phyloP scores from a whole-genome alignment of 768 basidiomycete genomes.

The Tephrocybe sp. region DNA sequence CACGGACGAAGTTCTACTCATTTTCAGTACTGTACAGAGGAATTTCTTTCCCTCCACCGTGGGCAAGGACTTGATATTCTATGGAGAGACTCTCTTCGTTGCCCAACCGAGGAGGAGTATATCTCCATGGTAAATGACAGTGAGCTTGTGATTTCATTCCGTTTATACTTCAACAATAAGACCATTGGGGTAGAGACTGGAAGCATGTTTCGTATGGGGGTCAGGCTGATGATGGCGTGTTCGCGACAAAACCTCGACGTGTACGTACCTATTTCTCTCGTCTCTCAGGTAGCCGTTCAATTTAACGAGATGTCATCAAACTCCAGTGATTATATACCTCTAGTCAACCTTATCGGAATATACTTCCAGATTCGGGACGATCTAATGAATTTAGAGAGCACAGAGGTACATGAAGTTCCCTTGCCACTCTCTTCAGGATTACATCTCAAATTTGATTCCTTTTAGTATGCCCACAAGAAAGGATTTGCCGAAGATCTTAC shows the following conservation, averaged over 20 bases:
- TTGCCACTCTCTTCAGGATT: too few species aligned
- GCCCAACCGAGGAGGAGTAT: too few species aligned
- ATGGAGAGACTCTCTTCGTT: too few species aligned
- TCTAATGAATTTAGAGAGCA: constrained; percentile 90
- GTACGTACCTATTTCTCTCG: constrained; percentile 34
- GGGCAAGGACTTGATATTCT: too few species aligned
- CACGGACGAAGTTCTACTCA: too few species aligned
- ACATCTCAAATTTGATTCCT: too few species aligned
- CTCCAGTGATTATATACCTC: constrained; percentile 80
- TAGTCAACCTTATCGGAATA: constrained; percentile 93
- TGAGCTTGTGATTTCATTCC: too few species aligned
- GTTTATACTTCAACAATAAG: too few species aligned
- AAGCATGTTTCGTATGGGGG: constrained; percentile 84
- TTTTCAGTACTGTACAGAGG: too few species aligned
- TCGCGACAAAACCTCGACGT: constrained; percentile 57
- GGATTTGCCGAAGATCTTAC: constrained; percentile 92
- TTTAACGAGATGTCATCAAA: background rate
- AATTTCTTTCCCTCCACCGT: too few species aligned
- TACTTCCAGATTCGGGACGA: constrained; percentile 97
- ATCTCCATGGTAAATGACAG: too few species aligned
- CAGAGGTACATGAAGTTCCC: constrained; percentile 65
- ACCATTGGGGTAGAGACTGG: constrained; percentile 97
- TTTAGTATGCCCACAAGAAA: constrained; percentile 78
- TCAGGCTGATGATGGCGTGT: constrained; percentile 96
- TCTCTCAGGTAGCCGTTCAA: too few species aligned